Evolutionary conservation across 73 alveolate species (phyloP).

Genomic region (Durusdinium trenchii): DNA sequence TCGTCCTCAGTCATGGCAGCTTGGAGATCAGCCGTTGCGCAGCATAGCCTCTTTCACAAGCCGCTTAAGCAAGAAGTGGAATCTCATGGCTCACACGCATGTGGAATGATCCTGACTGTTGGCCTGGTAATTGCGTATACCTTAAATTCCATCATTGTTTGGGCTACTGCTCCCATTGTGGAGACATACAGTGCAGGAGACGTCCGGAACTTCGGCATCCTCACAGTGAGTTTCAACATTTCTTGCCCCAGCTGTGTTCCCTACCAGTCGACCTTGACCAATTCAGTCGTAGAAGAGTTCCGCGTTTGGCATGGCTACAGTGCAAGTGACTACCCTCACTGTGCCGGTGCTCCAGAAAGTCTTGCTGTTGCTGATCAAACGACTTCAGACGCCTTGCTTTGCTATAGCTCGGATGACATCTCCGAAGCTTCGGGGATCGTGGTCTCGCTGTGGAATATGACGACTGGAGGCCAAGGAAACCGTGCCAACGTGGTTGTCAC

Average conservation of each 20-base stretch:
- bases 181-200: conserved; percentile 67
- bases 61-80: not conserved
- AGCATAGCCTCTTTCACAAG: not conserved
- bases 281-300: not conserved
- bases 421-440: conserved; percentile 67
- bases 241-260: conserved; percentile 61
- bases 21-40: not conserved
- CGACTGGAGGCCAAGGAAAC: conserved; percentile 66
- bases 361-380: not conserved
- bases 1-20: not conserved
- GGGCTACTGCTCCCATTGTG: conserved; percentile 60
- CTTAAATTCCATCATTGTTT: not conserved
- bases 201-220: not conserved
- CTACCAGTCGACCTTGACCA: conserved; percentile 2
- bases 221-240: not conserved
- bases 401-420: conserved; percentile 81
- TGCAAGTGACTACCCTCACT: conserved; percentile 37
- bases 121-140: not conserved
- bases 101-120: not conserved
- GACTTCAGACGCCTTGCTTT: not conserved
- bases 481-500: conserved; percentile 64
- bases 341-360: conserved; percentile 42
- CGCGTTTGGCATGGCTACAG: conserved; percentile 88
- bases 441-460: conserved; percentile 74
- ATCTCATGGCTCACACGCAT: not conserved